phyloP scores from a whole-genome alignment of 352 stramenopile species.

The Hyaloperonospora brassicae region DNA sequence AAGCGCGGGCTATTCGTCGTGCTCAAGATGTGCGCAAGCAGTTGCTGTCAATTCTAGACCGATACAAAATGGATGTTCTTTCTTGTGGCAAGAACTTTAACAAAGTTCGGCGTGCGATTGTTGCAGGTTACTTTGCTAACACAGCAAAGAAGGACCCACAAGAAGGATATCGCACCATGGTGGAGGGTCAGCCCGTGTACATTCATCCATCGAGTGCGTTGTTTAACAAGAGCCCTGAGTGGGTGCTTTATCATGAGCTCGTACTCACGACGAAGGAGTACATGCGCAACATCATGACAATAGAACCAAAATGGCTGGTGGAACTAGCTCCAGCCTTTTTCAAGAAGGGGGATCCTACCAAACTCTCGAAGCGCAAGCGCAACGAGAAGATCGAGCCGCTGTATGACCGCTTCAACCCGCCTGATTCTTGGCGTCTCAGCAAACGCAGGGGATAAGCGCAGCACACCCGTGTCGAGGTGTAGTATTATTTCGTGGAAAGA shows the following conservation, averaged over 20 bases:
- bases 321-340: constrained; percentile 95
- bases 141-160: constrained; percentile 98
- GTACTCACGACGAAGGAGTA: constrained; percentile 95
- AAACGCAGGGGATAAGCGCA: constrained; percentile 87
- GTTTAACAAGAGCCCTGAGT: constrained; percentile 99
- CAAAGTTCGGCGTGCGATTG: constrained; percentile 96
- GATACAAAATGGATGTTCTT: constrained; percentile 97
- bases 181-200: constrained; percentile 98
- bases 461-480: neutral
- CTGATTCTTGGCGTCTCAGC: constrained; percentile 95
- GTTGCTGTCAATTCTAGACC: constrained; percentile 97
- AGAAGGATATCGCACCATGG: constrained; percentile 97
- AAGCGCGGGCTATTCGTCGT: constrained; percentile 92
- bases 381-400: constrained; percentile 99
- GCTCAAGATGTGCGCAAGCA: constrained; percentile 99
- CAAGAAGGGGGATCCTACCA: constrained; percentile 95
- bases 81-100: constrained; percentile 95
- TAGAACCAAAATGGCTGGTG: constrained; percentile 99
- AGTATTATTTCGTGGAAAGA: constrained; percentile 4
- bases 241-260: constrained; percentile 98
- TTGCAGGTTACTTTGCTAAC: constrained; percentile 98
- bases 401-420: constrained; percentile 97
- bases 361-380: constrained; percentile 96
- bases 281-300: constrained; percentile 99
- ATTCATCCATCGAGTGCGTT: constrained; percentile 96